These are phyloP conservation scores for Stephanodiscus minutulus DNA, from an alignment of 108 stramenopile species.

Conservation along the genomic window DNA sequence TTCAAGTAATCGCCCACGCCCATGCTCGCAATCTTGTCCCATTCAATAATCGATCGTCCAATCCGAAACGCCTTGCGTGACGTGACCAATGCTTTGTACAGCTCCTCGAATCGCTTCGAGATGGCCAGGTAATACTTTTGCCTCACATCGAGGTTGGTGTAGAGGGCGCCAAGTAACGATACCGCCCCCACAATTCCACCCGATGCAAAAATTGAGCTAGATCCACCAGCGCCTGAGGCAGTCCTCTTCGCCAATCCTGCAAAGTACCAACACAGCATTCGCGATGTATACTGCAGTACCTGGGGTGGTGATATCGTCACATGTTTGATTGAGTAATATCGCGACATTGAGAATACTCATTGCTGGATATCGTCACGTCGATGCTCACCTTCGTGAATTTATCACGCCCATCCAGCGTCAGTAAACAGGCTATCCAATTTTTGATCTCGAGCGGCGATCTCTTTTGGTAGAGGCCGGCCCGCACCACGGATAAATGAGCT, in stretches of 20 bases:
- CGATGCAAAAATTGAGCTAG: neutral
- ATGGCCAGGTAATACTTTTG: conserved; percentile 14
- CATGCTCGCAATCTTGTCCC: conserved; percentile 61
- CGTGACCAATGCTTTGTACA: conserved; percentile 61
- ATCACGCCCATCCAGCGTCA: conserved; percentile 82
- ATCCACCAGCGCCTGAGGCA: neutral
- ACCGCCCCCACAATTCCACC: neutral
- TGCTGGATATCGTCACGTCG: neutral
- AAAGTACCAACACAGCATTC: conserved; percentile 68
- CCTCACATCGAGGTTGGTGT: neutral
- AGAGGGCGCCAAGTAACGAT: neutral
- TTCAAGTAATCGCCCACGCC: conserved; percentile 51
- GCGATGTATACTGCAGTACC: conserved; percentile 65
- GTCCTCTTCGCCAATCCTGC: conserved; percentile 32
- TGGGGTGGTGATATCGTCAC: neutral
- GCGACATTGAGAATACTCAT: too few relatives aligned
- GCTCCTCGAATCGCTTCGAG: conserved; percentile 41
- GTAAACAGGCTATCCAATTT: conserved; percentile 68
- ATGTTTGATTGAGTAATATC: too few relatives aligned
- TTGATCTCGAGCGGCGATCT: conserved; percentile 31
- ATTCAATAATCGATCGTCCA: conserved; percentile 71
- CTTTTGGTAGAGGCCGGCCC: conserved; percentile 32
- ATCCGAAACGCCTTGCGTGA: conserved; percentile 81
- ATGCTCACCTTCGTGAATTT: conserved; percentile 69
- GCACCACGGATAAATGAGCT: conserved; percentile 4